Evolutionary conservation across 768 basidiomycete genomes (phyloP).

Genomic region (Pulveroboletus sp.): DNA sequence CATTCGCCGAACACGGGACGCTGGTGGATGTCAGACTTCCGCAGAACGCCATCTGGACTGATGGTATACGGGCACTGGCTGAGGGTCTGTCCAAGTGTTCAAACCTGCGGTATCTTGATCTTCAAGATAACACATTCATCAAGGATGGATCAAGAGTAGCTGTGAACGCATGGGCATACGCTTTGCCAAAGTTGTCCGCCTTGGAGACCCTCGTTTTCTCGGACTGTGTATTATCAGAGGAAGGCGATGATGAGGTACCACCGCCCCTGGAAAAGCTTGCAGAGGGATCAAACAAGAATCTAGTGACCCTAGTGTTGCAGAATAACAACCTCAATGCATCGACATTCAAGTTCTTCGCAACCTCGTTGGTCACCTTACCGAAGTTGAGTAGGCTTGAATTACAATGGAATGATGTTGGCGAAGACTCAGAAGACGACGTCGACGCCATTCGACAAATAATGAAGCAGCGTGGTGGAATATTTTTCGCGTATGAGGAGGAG

Average conservation of each 20-base stretch:
- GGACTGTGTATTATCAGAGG: constrained; percentile 79
- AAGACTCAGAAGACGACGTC: constrained; percentile 59
- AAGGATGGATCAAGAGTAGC: constrained; percentile 60
- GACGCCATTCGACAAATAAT: constrained; percentile 52
- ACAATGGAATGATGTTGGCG: constrained; percentile 89
- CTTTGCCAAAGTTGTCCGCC: constrained; percentile 66
- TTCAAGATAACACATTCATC: constrained; percentile 89
- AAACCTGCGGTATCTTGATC: constrained; percentile 72
- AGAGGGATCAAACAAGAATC: constrained; percentile 67
- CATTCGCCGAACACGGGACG: constrained; percentile 80
- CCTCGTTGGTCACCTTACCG: constrained; percentile 60
- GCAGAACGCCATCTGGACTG: constrained; percentile 97
- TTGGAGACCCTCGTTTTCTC: constrained; percentile 84
- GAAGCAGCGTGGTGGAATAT: constrained; percentile 63
- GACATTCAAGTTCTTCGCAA: constrained; percentile 65
- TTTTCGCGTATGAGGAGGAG: constrained; percentile 75
- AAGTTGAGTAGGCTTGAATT: constrained; percentile 71
- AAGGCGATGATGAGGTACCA: constrained; percentile 76
- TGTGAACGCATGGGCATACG: constrained; percentile 57
- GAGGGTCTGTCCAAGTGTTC: constrained; percentile 67
- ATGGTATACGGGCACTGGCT: constrained; percentile 80
- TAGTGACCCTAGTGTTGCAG: constrained; percentile 79
- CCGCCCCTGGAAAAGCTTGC: constrained; percentile 58
- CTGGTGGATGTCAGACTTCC: constrained; percentile 88
- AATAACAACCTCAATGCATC: constrained; percentile 85